These are phyloP conservation scores for Vitis vinifera DNA, from an alignment of 164 flowering plant species.

Conservation along the genomic window ASM3070453v1 NC_081805.1:1252501-1253000, in stretches of 20 bases:
- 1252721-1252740: slow-evolving; percentile 89
- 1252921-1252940: background rate
- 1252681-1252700: slow-evolving; percentile 38
- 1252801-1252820: slow-evolving; percentile 19
- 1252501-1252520: too few relatives aligned
- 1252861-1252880: background rate
- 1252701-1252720: slow-evolving; percentile 63
- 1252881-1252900: background rate
- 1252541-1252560: slow-evolving; percentile 1
- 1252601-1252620: slow-evolving; percentile 34
- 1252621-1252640: slow-evolving; percentile 42
- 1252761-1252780: slow-evolving; percentile 47
- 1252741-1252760: slow-evolving; percentile 63
- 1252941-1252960: background rate
- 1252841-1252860: slow-evolving; percentile 3
- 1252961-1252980: background rate
- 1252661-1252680: slow-evolving; percentile 34
- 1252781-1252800: slow-evolving; percentile 44
- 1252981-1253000: too few relatives aligned
- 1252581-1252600: slow-evolving; percentile 53
- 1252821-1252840: slow-evolving; percentile 22
- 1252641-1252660: slow-evolving; percentile 42
- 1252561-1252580: slow-evolving; percentile 98
- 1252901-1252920: slow-evolving; percentile 6
- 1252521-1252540: slow-evolving; percentile 4